phyloP scores from a whole-genome alignment of 1,284 basidiomycete genomes.

The Fomitopsis betulina region DNA sequence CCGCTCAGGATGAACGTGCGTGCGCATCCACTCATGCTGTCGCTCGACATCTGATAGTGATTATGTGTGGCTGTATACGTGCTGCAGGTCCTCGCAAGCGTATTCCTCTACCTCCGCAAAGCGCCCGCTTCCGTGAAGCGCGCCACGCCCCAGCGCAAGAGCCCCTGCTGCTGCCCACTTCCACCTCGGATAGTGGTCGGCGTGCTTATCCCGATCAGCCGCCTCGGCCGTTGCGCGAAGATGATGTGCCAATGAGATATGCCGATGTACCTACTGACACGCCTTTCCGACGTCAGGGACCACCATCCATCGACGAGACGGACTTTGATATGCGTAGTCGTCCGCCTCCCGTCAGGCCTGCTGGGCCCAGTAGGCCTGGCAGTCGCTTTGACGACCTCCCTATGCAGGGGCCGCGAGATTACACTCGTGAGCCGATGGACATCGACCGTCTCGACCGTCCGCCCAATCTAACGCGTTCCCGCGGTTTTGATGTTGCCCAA shows the following conservation, averaged over 20 bases:
- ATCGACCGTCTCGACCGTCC: slow-evolving; percentile 23
- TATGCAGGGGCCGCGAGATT: slow-evolving; percentile 2
- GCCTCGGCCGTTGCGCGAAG: background rate
- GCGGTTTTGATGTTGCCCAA: slow-evolving; percentile 9
- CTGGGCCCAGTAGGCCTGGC: slow-evolving; percentile 7
- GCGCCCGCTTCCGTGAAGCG: slow-evolving; percentile 28
- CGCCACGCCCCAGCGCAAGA: background rate
- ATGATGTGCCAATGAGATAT: slow-evolving; percentile 4
- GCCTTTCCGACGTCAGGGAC: slow-evolving; percentile 14
- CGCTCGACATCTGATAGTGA: slow-evolving; percentile 2
- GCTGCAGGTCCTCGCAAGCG: slow-evolving; percentile 25
- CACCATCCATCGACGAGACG: slow-evolving; percentile 7
- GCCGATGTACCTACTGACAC: slow-evolving; percentile 10
- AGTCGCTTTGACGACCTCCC: slow-evolving; percentile 15
- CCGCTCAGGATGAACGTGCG: slow-evolving; percentile 26
- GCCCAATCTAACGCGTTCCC: slow-evolving; percentile 7
- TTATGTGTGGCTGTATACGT: slow-evolving; percentile 1
- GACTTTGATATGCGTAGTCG: slow-evolving; percentile 8
- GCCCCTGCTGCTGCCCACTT: slow-evolving; percentile 2
- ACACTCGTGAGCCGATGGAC: slow-evolving; percentile 22
- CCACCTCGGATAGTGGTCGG: background rate
- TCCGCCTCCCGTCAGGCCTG: background rate
- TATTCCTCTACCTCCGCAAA: slow-evolving; percentile 33
- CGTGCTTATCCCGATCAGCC: background rate
- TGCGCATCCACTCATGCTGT: slow-evolving; percentile 32